These are phyloP conservation scores for Bertia moriformis DNA, from an alignment of 2,329 filamentous ascomycete species.

Conservation along the genomic window DNA sequence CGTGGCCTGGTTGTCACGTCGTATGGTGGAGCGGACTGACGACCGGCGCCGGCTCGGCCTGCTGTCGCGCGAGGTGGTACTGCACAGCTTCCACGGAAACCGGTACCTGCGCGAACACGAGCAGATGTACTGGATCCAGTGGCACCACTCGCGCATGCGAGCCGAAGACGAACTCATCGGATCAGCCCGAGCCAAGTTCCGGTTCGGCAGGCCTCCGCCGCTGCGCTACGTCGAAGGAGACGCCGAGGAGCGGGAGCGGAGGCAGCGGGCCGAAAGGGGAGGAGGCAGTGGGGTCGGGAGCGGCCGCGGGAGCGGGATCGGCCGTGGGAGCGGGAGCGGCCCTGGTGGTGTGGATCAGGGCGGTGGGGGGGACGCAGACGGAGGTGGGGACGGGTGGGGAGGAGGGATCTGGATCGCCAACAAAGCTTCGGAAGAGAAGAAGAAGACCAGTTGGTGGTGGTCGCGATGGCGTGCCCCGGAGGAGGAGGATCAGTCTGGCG, in stretches of 20 bases:
- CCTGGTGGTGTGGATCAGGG: too few relatives aligned
- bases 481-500: too few relatives aligned
- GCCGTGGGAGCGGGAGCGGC: too few relatives aligned
- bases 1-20: slow-evolving; percentile 31
- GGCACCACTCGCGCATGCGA: slow-evolving; percentile 16
- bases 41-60: slow-evolving; percentile 41
- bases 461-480: too few relatives aligned
- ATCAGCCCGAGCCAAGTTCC: slow-evolving; percentile 6
- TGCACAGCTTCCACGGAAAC: slow-evolving; percentile 42
- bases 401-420: too few relatives aligned
- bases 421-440: too few relatives aligned
- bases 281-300: too few relatives aligned
- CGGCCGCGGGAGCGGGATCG: too few relatives aligned
- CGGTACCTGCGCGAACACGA: slow-evolving; percentile 47
- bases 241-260: slow-evolving; percentile 7
- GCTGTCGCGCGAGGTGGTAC: slow-evolving; percentile 39
- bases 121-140: slow-evolving; percentile 39
- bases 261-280: too few relatives aligned
- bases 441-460: too few relatives aligned
- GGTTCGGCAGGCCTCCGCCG: slow-evolving; percentile 7
- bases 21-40: slow-evolving; percentile 41
- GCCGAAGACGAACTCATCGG: slow-evolving; percentile 5
- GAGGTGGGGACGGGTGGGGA: too few relatives aligned
- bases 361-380: too few relatives aligned
- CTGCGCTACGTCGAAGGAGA: slow-evolving; percentile 8